Base-by-base conservation (phyloP, 371 early-diverging fungal genomes). In the Syncephalastrum contaminatum region DNA sequence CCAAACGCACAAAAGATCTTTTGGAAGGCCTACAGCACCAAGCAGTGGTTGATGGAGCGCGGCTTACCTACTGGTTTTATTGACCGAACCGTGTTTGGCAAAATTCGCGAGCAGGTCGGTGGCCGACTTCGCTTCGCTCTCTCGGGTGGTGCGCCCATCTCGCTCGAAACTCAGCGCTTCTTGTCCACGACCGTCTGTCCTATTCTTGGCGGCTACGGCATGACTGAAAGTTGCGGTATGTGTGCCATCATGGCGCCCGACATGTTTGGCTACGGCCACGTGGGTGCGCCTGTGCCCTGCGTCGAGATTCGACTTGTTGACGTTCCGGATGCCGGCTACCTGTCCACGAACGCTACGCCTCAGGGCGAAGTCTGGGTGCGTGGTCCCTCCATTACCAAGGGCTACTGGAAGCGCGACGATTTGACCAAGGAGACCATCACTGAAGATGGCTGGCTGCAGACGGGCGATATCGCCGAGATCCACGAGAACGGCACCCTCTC, bases 381-480 rank as follows among this genome's bases (percentile, higher is more conserved):
- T 42, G 97, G 91, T 1, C 80, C 87, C 2, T 65, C 81, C 39
- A 71, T 90, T 30, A 83, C 87, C 62, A 73, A 70, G 50, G 66
- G 68, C 16, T 88, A 81, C 14, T 92, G 90, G 70, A 75, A 80
- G 48, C 89, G 89, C 24, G 77, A 84, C 7, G 84, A 83, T 43
- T 72, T 66, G 14, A 86, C 85, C 51, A 88, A 85, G 12, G 88
- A 91, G 58, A 67, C 86, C 0, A 66, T 91, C 42, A 83, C 81
- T 20, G 79, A 82, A 19, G 86, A 89, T 56, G 89, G 88, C 7
- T 96, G 95, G 95, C 60, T 95, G 20, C 80, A 77, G 66, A 95
- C 95, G 14, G 97, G 95, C 43, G 97, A 96, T 67, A 88, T 96
- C 65, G 95, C 82, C 30, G 83, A 88, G 69, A 81, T 77, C 77